phyloP scores from a whole-genome alignment of 805 yeast genomes.

The Candida maltosa region DNA sequence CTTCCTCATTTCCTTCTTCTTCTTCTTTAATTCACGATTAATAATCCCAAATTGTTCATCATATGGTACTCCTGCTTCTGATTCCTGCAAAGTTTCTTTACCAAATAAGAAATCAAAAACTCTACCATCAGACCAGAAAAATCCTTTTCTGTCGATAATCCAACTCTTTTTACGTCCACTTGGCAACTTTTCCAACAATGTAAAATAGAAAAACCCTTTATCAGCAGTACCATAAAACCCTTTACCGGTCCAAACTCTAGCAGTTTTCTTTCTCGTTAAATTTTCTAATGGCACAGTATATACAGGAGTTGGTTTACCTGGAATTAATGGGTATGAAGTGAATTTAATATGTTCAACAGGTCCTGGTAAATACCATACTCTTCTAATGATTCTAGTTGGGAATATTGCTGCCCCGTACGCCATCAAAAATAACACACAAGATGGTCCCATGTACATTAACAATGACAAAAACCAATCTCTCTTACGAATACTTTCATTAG shows the following conservation, averaged over 20 bases:
- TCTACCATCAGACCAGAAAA: constrained; percentile 92
- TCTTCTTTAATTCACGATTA: constrained; percentile 44
- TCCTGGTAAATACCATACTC: constrained; percentile 76
- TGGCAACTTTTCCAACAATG: constrained; percentile 55
- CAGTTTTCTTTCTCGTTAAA: constrained; percentile 52
- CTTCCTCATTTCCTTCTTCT: constrained; percentile 47
- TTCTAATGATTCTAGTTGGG: constrained; percentile 69
- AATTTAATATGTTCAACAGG: constrained; percentile 55
- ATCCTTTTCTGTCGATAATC: constrained; percentile 81
- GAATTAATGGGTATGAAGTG: constrained; percentile 72
- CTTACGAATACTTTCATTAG: constrained; percentile 37
- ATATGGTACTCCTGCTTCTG: constrained; percentile 66
- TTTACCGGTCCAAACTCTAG: constrained; percentile 81
- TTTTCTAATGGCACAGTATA: constrained; percentile 59
- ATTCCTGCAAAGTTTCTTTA: constrained; percentile 70
- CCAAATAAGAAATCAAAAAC: constrained; percentile 81
- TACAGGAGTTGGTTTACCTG: constrained; percentile 75
- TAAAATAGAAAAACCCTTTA: constrained; percentile 68
- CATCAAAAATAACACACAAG: constrained; percentile 22
- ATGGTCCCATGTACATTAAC: constrained; percentile 24
- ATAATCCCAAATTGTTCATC: constrained; percentile 55
- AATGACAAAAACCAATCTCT: constrained; percentile 34
- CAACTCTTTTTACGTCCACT: constrained; percentile 49
- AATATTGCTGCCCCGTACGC: constrained; percentile 34
- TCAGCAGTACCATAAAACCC: constrained; percentile 86